Conservation (phyloP, 1,139 yeast genomes). For the Candida buenavistaensis region DNA sequence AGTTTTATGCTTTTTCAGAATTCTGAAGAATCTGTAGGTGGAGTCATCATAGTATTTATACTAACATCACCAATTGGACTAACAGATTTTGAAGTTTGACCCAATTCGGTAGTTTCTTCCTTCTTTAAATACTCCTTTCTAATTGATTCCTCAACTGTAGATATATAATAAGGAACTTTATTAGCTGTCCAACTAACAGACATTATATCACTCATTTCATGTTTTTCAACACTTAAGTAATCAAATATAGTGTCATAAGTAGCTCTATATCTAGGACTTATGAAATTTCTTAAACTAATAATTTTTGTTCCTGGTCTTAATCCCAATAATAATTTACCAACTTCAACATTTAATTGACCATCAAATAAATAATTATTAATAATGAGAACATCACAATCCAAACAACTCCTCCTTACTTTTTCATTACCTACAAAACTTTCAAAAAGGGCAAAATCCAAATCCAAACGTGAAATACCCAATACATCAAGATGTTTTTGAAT, state of each 20-base stretch:
- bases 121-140: slow-evolving; percentile 27
- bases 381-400: slow-evolving; percentile 68
- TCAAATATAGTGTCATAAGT: slow-evolving; percentile 62
- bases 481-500: slow-evolving; percentile 56
- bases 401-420: slow-evolving; percentile 52
- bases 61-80: slow-evolving; percentile 5
- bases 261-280: slow-evolving; percentile 56
- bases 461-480: slow-evolving; percentile 63
- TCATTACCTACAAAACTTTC: slow-evolving; percentile 74
- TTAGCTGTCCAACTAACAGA: slow-evolving; percentile 90
- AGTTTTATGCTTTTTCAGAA: neutral
- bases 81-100: slow-evolving; percentile 9
- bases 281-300: slow-evolving; percentile 75
- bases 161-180: slow-evolving; percentile 76
- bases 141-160: slow-evolving; percentile 58
- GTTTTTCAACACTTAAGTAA: slow-evolving; percentile 62
- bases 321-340: slow-evolving; percentile 62
- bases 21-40: slow-evolving; percentile 8
- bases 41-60: slow-evolving; percentile 5
- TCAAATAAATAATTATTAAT: slow-evolving; percentile 86
- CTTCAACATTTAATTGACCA: slow-evolving; percentile 64
- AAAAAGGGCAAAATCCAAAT: slow-evolving; percentile 56
- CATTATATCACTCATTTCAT: slow-evolving; percentile 61
- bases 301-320: slow-evolving; percentile 75
- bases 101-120: slow-evolving; percentile 9